Base-by-base conservation (phyloP, 1,284 basidiomycete species). In the Papiliotrema flavescens region DNA sequence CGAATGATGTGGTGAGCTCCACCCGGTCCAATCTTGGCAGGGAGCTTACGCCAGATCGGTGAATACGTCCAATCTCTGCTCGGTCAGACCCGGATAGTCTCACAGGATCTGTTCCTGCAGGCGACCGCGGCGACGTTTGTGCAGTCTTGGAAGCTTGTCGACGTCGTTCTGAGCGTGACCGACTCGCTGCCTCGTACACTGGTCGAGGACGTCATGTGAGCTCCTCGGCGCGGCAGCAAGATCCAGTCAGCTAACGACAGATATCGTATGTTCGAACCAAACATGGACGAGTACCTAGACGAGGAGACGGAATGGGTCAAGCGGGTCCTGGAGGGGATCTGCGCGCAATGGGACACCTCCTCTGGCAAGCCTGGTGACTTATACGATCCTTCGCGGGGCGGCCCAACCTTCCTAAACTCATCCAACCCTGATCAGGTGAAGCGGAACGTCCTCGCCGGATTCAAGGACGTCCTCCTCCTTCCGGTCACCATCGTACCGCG, bases 401-500 rank as follows among this genome's bases (percentile, higher is more conserved):
- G 24, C 14, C 80, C 76, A 43, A 79, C 80, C 28, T 96, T 97
- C 74, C 80, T 96, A 3, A 80, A 82, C 4, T 88, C 92, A 0
- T 83, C 87, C 47, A 96, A 97, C 66, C 92, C 94, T 0, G 91
- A 92, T 0, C 85, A 87, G 59, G 85, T 95, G 54, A 98, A 98
- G 71, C 85, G 90, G 20, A 96, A 88, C 60, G 89, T 98, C 13
- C 81, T 98, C 1, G 87, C 90, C 0, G 90, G 90, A 0, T 98
- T 98, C 76, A 89, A 89, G 11, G 87, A 90, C 56, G 85, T 92
- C 0, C 83, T 98, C 0, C 79, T 98, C 0, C 80, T 97, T 0
- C 95, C 95, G 0, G 95, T 98, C 19, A 96, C 92, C 1, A 96
- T 98, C 63, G 93, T 98, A 1, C 95, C 95, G 0, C 84, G 90